A percentile compares a stretch with the other conserved stretches of the same genome.
These are phyloP conservation scores for Nakazawaea siamensis DNA, from an alignment of 805 yeast species.

Conservation along the genomic window DNA sequence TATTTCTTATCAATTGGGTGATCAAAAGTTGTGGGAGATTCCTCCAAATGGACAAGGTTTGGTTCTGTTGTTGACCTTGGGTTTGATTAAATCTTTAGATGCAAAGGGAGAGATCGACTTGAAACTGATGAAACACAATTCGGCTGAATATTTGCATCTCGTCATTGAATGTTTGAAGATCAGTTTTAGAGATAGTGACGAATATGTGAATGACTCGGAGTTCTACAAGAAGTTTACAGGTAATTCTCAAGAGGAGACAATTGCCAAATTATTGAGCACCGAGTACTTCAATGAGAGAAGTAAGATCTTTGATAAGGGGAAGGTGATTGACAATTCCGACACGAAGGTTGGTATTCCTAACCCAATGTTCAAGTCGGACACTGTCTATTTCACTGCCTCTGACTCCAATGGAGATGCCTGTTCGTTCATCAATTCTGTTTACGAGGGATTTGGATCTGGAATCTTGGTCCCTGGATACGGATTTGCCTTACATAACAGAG, in stretches of 20 bases:
- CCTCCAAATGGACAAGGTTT: conserved; percentile 84
- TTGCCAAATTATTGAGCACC: conserved; percentile 35
- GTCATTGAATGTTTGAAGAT: conserved; percentile 66
- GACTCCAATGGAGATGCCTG: conserved; percentile 73
- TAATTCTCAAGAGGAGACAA: conserved; percentile 23
- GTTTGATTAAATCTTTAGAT: conserved; percentile 51
- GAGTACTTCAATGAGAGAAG: conserved; percentile 45
- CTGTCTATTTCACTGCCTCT: conserved; percentile 58
- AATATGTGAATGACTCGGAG: conserved; percentile 57
- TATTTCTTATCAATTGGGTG: conserved; percentile 42
- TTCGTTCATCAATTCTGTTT: conserved; percentile 73
- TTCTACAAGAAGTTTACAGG: conserved; percentile 16
- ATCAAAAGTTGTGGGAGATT: conserved; percentile 62
- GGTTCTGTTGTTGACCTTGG: conserved; percentile 65
- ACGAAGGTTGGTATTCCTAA: conserved; percentile 50
- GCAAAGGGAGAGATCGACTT: conserved; percentile 34
- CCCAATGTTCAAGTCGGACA: conserved; percentile 54
- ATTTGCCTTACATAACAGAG: conserved; percentile 68
- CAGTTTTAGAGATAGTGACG: conserved; percentile 70
- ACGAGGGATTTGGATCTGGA: conserved; percentile 60
- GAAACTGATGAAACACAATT: conserved; percentile 45
- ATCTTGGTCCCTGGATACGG: conserved; percentile 60
- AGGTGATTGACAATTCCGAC: conserved; percentile 31
- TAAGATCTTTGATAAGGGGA: conserved; percentile 30
- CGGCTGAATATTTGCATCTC: conserved; percentile 60